Base-by-base conservation (phyloP, 805 yeast species). In the Saccharomycopsis babjevae region DNA sequence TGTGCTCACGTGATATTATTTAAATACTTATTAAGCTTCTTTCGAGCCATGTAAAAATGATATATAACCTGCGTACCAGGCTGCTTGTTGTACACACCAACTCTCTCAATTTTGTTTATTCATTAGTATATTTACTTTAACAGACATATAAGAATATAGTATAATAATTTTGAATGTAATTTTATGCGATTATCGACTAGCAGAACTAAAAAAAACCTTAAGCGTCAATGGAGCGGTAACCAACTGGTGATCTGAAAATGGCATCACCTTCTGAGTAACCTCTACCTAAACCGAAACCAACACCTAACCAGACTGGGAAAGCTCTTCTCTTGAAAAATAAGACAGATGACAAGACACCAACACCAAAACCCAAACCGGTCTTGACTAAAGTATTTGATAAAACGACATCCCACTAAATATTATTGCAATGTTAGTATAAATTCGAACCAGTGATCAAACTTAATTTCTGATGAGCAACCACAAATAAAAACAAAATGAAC, bases 241-340 rank as follows among this genome's bases (percentile, higher is more conserved):
- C 96, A 65, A 86, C 89, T 61, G 80, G 77, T 15, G 89, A 82
- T 77, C 97, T 86, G 82, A 94, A 93, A 61, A 92, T 88, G 64
- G 97, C 96, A 71, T 94, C 98, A 64, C 98, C 99, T 78, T 94
- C 99, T 64, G 98, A 85, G 76, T 91, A 94, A 59, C 97, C 97
- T 79, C 97, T 87, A 66, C 99, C 99, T 65, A 92, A 81, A 67
- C 99, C 99, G 70, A 94, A 93, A 43, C 99, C 99, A 66, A 91
- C 77, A 66, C 99, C 99, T 64, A 93, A 76, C 96, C 97, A 92
- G 52, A 93, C 98, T 60, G 99, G 99, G 84, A 91, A 94, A 10
- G 97, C 81, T 76, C 98, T 85, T 80, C 98, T 89, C 74, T 82
- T 89, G 80, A 94, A 94, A 61, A 94, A 76, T 63, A 94, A 75